phyloP scores from a whole-genome alignment of 73 alveolate genomes.

The Urostyla sp. region DNA sequence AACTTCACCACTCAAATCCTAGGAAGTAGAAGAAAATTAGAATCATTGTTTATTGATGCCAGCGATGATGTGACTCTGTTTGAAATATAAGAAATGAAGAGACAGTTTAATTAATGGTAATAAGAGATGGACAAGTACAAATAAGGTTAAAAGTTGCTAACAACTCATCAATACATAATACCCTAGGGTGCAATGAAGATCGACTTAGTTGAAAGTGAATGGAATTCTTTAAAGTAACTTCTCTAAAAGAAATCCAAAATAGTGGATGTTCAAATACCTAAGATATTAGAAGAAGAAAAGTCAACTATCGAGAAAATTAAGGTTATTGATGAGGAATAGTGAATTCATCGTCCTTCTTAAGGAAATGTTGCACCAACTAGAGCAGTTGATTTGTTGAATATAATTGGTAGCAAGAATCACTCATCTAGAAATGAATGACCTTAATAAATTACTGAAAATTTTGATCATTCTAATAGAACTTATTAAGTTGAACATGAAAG shows the following conservation, averaged over 20 bases:
- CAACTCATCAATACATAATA: constrained; percentile 85
- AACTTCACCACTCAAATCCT: constrained; percentile 78
- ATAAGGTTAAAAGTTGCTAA: constrained; percentile 87
- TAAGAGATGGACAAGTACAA: constrained; percentile 84
- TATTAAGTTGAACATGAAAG: too few relatives aligned
- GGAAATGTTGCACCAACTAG: constrained; percentile 90
- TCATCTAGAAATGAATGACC: constrained; percentile 88
- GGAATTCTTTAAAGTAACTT: constrained; percentile 89
- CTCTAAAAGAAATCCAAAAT: constrained; percentile 81
- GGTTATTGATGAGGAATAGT: constrained; percentile 97
- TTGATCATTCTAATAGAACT: too few relatives aligned
- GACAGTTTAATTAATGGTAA: constrained; percentile 75
- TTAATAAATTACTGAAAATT: too few relatives aligned
- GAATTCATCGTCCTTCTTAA: constrained; percentile 82
- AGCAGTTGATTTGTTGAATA: constrained; percentile 82
- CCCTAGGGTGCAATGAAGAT: constrained; percentile 90
- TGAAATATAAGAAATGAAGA: constrained; percentile 91
- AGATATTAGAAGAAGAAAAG: constrained; percentile 90
- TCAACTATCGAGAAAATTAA: constrained; percentile 90
- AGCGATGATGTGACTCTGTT: constrained; percentile 90
- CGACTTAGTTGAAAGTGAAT: constrained; percentile 96
- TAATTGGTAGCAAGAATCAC: constrained; percentile 70
- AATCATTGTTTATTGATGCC: constrained; percentile 83
- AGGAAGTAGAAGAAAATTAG: constrained; percentile 86
- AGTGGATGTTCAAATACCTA: constrained; percentile 94